A percentile compares a stretch with the other conserved stretches of the same genome.
Conservation (phyloP, 2,329 filamentous ascomycete genomes). For the Madurella mycetomatis region DNA sequence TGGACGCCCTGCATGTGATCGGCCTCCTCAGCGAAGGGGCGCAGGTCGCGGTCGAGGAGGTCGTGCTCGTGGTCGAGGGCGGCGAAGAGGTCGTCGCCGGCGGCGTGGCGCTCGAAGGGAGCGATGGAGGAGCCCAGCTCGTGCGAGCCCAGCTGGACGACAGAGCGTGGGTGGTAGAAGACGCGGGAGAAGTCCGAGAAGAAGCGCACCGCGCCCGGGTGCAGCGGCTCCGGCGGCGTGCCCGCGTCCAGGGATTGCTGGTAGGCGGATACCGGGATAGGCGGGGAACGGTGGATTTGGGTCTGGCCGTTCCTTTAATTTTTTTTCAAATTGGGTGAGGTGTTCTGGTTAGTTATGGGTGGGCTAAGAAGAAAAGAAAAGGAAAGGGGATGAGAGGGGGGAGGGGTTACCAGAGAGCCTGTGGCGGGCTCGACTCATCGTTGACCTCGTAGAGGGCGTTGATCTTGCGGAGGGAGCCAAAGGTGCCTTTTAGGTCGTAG, state of each 20-base stretch:
- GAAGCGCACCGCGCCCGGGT: slow-evolving; percentile 74
- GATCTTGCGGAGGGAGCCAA: slow-evolving; percentile 80
- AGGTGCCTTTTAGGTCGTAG: slow-evolving; percentile 92
- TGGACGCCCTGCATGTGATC: slow-evolving; percentile 90
- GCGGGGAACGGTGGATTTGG: slow-evolving; percentile 62
- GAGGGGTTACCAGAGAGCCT: slow-evolving; percentile 38
- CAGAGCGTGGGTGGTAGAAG: slow-evolving; percentile 86
- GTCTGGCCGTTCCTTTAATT: slow-evolving; percentile 52
- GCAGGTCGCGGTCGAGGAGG: slow-evolving; percentile 81
- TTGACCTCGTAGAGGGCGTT: slow-evolving; percentile 76
- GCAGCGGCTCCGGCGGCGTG: slow-evolving; percentile 52
- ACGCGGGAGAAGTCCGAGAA: slow-evolving; percentile 95
- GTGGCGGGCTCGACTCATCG: slow-evolving; percentile 26
- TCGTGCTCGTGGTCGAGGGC: slow-evolving; percentile 76
- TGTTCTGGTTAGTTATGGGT: slow-evolving; percentile 35
- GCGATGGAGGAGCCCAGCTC: slow-evolving; percentile 51
- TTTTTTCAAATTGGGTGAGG: no score
- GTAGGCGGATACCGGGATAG: slow-evolving; percentile 69
- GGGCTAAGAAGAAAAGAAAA: not conserved
- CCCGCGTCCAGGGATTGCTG: slow-evolving; percentile 75
- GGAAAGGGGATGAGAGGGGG: not conserved
- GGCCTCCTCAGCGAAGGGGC: slow-evolving; percentile 86
- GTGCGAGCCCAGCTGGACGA: slow-evolving; percentile 83
- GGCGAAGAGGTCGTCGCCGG: slow-evolving; percentile 71
- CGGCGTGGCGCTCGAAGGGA: slow-evolving; percentile 74